These are phyloP conservation scores for Parasitella parasitica DNA, from an alignment of 371 early-diverging fungal species.

Conservation along the genomic window DNA sequence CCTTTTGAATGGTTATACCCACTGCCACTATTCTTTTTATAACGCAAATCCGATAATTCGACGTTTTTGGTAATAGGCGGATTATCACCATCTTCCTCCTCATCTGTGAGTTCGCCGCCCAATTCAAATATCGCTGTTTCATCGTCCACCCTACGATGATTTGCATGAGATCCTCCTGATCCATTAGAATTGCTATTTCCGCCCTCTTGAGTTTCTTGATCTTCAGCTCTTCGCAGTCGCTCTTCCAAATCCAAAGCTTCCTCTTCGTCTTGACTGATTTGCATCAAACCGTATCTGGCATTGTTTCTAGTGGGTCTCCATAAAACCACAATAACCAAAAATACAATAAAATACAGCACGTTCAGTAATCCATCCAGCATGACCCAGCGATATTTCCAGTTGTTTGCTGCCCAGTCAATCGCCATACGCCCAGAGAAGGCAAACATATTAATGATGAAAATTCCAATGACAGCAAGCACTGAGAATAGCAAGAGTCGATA, in stretches of 20 bases:
- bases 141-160: slow-evolving; percentile 31
- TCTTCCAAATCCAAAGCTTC: slow-evolving; percentile 61
- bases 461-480: slow-evolving; percentile 67
- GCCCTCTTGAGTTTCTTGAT: slow-evolving; percentile 36
- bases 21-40: neutral
- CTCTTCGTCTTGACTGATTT: slow-evolving; percentile 59
- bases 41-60: slow-evolving; percentile 11
- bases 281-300: slow-evolving; percentile 70
- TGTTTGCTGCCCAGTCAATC: slow-evolving; percentile 70
- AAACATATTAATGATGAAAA: slow-evolving; percentile 82
- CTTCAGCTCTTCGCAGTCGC: slow-evolving; percentile 50
- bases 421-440: slow-evolving; percentile 62
- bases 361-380: slow-evolving; percentile 89
- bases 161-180: neutral
- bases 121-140: slow-evolving; percentile 65
- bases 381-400: slow-evolving; percentile 91
- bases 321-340: slow-evolving; percentile 73
- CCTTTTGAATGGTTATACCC: neutral
- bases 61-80: slow-evolving; percentile 18
- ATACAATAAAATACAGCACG: slow-evolving; percentile 79
- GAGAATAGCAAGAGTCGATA: slow-evolving; percentile 79
- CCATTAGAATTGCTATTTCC: slow-evolving; percentile 5
- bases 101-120: slow-evolving; percentile 62
- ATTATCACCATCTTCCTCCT: slow-evolving; percentile 49
- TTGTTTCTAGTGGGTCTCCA: slow-evolving; percentile 96